These are phyloP conservation scores for Gnomoniopsis smithogilvyi DNA, from an alignment of 2,329 filamentous ascomycete species.

Conservation along the genomic window DNA sequence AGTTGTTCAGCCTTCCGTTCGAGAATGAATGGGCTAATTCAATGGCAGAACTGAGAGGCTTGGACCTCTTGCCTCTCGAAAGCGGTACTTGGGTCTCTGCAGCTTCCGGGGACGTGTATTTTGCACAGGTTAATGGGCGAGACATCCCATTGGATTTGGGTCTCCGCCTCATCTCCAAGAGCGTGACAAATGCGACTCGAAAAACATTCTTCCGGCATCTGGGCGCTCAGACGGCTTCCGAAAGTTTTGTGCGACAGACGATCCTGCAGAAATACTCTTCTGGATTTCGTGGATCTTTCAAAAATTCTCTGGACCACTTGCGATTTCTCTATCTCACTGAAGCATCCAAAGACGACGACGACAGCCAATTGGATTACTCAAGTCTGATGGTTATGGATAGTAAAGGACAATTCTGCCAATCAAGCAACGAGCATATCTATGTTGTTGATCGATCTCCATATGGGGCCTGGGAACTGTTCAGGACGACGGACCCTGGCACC, in stretches of 20 bases:
- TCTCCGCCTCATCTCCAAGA: constrained; percentile 14
- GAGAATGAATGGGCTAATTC: too few species aligned
- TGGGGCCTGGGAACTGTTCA: constrained; percentile 19
- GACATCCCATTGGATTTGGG: constrained; percentile 18
- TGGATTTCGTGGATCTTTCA: neutral
- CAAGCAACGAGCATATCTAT: constrained; percentile 3
- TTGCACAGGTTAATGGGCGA: constrained; percentile 7
- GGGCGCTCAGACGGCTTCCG: constrained; percentile 1
- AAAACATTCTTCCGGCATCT: constrained; percentile 3
- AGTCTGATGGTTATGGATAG: neutral
- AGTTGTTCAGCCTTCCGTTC: constrained; percentile 14
- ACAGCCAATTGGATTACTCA: neutral
- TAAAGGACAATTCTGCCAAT: neutral
- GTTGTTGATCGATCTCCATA: constrained; percentile 16
- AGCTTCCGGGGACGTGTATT: constrained; percentile 14
- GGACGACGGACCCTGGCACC: neutral
- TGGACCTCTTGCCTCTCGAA: constrained; percentile 20
- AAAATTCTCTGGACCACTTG: constrained; percentile 16
- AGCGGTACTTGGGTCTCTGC: constrained; percentile 20
- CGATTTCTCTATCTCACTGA: constrained; percentile 22
- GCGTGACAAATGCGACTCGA: constrained; percentile 6
- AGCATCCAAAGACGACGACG: neutral
- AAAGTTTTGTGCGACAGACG: neutral
- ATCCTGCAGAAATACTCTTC: constrained; percentile 16
- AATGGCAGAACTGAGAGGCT: neutral